Evolutionary conservation across 768 basidiomycete genomes (phyloP).

Genomic region (Cystobasidium onofrii): DNA sequence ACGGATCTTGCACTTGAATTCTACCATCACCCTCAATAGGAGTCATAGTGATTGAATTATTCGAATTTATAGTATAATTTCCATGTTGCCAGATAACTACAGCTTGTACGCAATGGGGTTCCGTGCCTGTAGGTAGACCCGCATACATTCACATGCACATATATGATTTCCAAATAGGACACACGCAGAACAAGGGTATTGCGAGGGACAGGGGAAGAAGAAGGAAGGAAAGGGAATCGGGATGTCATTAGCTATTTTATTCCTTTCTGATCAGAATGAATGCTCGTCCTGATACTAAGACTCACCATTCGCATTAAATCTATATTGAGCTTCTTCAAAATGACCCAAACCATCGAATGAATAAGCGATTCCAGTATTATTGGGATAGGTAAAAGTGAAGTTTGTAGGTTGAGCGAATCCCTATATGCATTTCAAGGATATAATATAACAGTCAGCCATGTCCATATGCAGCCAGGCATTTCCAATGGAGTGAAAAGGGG

Average conservation of each 20-base stretch:
- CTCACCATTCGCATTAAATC: conserved; percentile 76
- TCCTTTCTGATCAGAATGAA: too few species aligned
- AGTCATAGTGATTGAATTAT: conserved; percentile 45
- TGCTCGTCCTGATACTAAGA: too few species aligned
- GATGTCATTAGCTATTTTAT: too few species aligned
- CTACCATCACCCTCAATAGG: conserved; percentile 73
- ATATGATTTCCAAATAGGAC: too few species aligned
- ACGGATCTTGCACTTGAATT: conserved; percentile 91
- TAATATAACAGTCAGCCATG: neutral
- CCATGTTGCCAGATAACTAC: conserved; percentile 88
- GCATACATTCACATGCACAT: too few species aligned
- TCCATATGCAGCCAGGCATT: too few species aligned
- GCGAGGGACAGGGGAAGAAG: neutral
- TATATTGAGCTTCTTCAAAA: conserved; percentile 85
- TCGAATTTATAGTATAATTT: conserved; percentile 40
- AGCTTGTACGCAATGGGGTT: conserved; percentile 82
- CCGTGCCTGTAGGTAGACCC: conserved; percentile 52
- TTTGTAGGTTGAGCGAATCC: conserved; percentile 77
- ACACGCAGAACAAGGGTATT: too few species aligned
- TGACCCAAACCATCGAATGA: conserved; percentile 45
- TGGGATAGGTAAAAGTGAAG: conserved; percentile 71
- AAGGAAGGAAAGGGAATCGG: too few species aligned
- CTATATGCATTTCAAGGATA: conserved; percentile 52
- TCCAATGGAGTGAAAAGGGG: too few species aligned
- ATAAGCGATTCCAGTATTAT: conserved; percentile 64